These are phyloP conservation scores for Cylindrotheca fusiformis DNA, from an alignment of 108 stramenopile genomes.

Conservation along the genomic window DNA sequence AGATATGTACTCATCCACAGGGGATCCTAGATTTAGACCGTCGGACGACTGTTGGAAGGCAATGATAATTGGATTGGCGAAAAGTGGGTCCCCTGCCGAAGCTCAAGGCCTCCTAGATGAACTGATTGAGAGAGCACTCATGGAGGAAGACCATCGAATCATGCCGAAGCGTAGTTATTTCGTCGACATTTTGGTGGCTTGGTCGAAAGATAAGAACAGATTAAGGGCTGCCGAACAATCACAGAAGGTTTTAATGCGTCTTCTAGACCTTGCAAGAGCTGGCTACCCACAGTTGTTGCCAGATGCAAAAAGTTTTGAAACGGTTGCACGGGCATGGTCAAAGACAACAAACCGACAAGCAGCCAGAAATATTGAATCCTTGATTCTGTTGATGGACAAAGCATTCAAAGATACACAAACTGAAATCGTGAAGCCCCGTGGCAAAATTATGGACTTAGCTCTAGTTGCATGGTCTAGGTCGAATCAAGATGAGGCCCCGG, in stretches of 20 bases:
- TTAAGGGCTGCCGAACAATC: conserved; percentile 14
- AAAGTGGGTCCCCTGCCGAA: conserved; percentile 4
- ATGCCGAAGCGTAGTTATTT: conserved; percentile 31
- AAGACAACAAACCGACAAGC: conserved; percentile 1
- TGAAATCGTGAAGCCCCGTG: conserved; percentile 7
- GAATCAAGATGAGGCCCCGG: conserved; percentile 8
- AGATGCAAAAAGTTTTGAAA: conserved; percentile 20
- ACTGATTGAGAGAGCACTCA: conserved; percentile 12
- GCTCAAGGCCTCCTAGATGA: conserved; percentile 29
- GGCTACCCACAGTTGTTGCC: conserved; percentile 16
- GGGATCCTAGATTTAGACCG: conserved; percentile 13
- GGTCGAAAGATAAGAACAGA: conserved; percentile 21
- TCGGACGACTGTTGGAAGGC: conserved; percentile 27
- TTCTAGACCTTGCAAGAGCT: conserved; percentile 15
- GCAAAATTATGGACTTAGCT: conserved; percentile 4
- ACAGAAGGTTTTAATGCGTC: conserved; percentile 16
- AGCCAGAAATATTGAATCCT: neutral
- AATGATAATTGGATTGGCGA: conserved; percentile 11
- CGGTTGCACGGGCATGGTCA: conserved; percentile 21
- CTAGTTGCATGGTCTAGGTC: conserved; percentile 27
- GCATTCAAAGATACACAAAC: conserved; percentile 9
- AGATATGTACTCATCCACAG: conserved; percentile 13
- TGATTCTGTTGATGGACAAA: neutral
- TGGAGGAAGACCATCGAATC: neutral
- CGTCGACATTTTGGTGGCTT: conserved; percentile 26